These are phyloP conservation scores for Vairimorpha apis DNA, from an alignment of 371 early-diverging fungal genomes.

Conservation along the genomic window DNA sequence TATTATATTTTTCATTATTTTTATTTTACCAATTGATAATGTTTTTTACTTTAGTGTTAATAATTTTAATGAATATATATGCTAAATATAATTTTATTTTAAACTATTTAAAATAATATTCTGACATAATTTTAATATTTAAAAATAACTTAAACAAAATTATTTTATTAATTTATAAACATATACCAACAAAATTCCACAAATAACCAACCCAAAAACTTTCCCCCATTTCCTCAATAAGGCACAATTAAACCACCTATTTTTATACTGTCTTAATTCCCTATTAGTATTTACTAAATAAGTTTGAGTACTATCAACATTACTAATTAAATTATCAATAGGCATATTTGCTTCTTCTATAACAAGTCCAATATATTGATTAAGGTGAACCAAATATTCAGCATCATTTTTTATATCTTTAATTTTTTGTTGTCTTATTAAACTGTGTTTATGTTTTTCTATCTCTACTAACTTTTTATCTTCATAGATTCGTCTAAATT, in stretches of 20 bases:
- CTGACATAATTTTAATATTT: too few relatives aligned
- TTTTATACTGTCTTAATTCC: not conserved
- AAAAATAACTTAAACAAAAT: too few relatives aligned
- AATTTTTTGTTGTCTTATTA: not conserved
- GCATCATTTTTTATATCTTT: slow-evolving; percentile 4
- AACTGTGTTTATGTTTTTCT: not conserved
- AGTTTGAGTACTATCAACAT: not conserved
- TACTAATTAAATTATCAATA: not conserved
- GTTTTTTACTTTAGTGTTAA: too few relatives aligned
- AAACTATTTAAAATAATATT: too few relatives aligned
- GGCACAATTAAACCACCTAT: not conserved
- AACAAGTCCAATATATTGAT: not conserved
- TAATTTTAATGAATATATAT: too few relatives aligned
- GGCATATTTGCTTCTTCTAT: not conserved
- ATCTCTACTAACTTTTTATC: not conserved
- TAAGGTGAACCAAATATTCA: not conserved
- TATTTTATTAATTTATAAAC: too few relatives aligned
- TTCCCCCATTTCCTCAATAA: not conserved
- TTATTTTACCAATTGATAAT: too few relatives aligned
- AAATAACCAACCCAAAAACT: too few relatives aligned
- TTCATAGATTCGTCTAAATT: too few relatives aligned
- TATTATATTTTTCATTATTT: too few relatives aligned
- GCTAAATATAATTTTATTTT: too few relatives aligned
- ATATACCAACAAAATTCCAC: too few relatives aligned
- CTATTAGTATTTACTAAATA: not conserved